These are phyloP conservation scores for Dysphania ambrosioides DNA, from an alignment of 148 eudicot genomes.

Conservation along the genomic window DNA sequence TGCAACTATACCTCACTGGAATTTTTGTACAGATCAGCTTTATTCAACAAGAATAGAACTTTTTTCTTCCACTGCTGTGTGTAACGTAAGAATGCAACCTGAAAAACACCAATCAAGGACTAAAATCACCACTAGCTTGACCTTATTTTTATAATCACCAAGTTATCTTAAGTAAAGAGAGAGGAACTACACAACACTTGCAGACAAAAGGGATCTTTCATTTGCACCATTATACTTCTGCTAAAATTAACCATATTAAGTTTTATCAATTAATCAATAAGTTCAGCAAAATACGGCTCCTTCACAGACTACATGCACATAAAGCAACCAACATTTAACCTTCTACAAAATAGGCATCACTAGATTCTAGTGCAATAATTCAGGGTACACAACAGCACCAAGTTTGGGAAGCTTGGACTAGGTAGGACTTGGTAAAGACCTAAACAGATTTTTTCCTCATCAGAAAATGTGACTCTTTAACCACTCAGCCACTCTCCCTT, in stretches of 20 bases:
- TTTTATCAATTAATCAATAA: neutral
- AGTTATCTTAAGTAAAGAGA: neutral
- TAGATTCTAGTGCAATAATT: too few species aligned
- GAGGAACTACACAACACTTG: neutral
- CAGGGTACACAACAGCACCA: too few species aligned
- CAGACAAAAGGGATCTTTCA: neutral
- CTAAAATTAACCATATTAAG: neutral
- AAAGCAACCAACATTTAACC: too few species aligned
- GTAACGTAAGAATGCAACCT: conserved; percentile 91
- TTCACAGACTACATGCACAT: neutral
- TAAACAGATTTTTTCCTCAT: too few species aligned
- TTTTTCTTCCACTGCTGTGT: conserved; percentile 97
- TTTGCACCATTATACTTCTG: neutral
- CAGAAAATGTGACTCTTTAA: too few species aligned
- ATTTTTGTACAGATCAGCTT: conserved; percentile 70
- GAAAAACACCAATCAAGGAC: conserved; percentile 32
- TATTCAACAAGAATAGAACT: conserved; percentile 82
- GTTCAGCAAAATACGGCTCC: neutral
- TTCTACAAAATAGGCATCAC: too few species aligned
- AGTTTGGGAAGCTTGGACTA: too few species aligned
- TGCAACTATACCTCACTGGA: conserved; percentile 50
- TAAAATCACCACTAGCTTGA: conserved; percentile 7
- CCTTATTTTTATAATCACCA: neutral
- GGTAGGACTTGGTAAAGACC: too few species aligned
- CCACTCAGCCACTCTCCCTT: too few species aligned